These are phyloP conservation scores for Acer saccharum DNA, from an alignment of 345 rosid genomes.

Conservation along the genomic window DNA sequence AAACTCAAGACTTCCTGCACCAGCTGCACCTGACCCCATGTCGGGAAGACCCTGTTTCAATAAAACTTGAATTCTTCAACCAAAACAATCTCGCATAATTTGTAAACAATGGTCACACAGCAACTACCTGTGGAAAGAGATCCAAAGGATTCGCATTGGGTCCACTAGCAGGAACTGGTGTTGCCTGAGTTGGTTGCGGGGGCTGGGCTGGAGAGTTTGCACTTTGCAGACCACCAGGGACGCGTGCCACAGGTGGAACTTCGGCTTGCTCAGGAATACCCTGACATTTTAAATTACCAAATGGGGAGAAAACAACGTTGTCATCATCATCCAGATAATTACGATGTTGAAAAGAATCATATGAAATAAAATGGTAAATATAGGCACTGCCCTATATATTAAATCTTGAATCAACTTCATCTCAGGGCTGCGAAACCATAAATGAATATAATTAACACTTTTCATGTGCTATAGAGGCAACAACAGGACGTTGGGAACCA, in stretches of 20 bases:
- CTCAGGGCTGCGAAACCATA: background rate
- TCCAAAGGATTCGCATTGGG: slow-evolving; percentile 92
- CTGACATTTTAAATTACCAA: slow-evolving; percentile 29
- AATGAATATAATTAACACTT: background rate
- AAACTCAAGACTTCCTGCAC: slow-evolving; percentile 82
- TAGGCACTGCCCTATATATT: background rate
- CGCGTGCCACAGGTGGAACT: slow-evolving; percentile 46
- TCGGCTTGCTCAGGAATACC: slow-evolving; percentile 87
- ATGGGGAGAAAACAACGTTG: background rate
- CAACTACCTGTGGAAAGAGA: slow-evolving; percentile 87
- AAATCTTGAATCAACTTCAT: too few species aligned
- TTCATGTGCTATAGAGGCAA: background rate
- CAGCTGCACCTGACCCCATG: slow-evolving; percentile 69
- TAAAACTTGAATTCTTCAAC: slow-evolving; percentile 15
- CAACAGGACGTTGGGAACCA: background rate
- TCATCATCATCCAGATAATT: background rate
- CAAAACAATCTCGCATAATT: background rate
- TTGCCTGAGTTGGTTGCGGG: slow-evolving; percentile 55
- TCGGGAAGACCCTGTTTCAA: slow-evolving; percentile 80
- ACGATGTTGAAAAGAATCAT: background rate
- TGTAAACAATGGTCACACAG: background rate
- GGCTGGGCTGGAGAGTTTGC: slow-evolving; percentile 49
- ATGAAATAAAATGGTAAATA: background rate
- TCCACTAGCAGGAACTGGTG: slow-evolving; percentile 53
- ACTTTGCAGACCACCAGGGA: slow-evolving; percentile 48